Percentiles rank a stretch among this genome's conserved stretches.
Conservation (phyloP, 139 green algal species). For the Chlorella sp. region DNA sequence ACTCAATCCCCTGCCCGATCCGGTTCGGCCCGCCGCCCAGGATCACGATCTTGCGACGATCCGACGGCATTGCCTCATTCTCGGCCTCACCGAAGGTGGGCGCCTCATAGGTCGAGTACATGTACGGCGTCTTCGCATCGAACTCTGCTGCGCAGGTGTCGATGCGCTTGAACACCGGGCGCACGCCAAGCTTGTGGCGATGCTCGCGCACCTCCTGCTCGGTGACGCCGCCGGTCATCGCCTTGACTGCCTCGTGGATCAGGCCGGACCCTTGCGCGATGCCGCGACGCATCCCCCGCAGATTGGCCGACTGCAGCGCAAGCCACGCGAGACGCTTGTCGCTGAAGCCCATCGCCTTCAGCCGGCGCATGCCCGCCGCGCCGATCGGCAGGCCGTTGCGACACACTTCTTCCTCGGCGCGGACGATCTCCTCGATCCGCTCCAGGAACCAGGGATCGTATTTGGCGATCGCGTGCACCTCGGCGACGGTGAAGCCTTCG, state of each 20-base stretch:
- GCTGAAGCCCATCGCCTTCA: constrained; percentile 93
- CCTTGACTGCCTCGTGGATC: not conserved
- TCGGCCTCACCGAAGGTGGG: constrained; percentile 83
- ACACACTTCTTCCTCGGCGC: not conserved
- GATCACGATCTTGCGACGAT: constrained; percentile 87
- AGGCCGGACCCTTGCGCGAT: no score
- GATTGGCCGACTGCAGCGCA: no score
- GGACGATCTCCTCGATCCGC: constrained; percentile 82
- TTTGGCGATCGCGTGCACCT: constrained; percentile 90
- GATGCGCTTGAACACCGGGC: constrained; percentile 93
- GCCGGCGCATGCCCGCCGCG: constrained; percentile 76
- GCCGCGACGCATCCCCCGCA: no score
- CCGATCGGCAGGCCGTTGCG: constrained; percentile 47
- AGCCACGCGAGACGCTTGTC: constrained; percentile 92
- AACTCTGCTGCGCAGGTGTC: constrained; percentile 99
- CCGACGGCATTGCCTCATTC: constrained; percentile 68
- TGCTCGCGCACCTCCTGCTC: constrained; percentile 47
- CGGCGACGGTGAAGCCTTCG: constrained; percentile 81
- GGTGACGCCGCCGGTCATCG: not conserved
- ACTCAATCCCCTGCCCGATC: constrained; percentile 99
- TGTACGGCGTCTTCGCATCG: constrained; percentile 96
- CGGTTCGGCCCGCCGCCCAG: constrained; percentile 98
- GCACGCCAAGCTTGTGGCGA: constrained; percentile 79
- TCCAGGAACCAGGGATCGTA: constrained; percentile 98
- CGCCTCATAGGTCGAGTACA: constrained; percentile 94